Evolutionary conservation across 306 rosid species (phyloP).

Genomic region (Vachellia pachyceras): DNA sequence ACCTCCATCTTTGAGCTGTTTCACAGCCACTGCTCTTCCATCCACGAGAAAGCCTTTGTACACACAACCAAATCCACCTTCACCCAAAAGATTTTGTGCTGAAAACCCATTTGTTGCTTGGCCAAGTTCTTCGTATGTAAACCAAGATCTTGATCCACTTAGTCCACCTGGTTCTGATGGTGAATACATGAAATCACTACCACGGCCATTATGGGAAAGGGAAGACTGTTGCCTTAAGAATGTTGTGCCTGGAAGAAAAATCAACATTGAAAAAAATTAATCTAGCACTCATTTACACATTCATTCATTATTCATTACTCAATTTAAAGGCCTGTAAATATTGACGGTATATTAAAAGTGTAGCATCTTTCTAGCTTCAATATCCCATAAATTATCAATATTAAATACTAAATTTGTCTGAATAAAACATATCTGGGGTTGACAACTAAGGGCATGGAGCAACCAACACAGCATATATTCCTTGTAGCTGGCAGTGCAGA

Average conservation of each 20-base stretch:
- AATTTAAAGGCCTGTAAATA: slow-evolving; percentile 28
- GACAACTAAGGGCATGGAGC: slow-evolving; percentile 33
- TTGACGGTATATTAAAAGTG: slow-evolving; percentile 4
- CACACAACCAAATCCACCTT: slow-evolving; percentile 99
- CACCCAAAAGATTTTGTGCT: slow-evolving; percentile 72
- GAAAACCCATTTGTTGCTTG: slow-evolving; percentile 90
- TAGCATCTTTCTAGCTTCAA: slow-evolving; percentile 20
- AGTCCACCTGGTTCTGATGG: slow-evolving; percentile 77
- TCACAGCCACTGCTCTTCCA: slow-evolving; percentile 95
- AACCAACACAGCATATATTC: slow-evolving; percentile 20
- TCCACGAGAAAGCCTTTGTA: slow-evolving; percentile 82
- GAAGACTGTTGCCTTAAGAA: slow-evolving; percentile 78
- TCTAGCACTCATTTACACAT: slow-evolving; percentile 4
- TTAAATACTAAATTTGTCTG: not conserved
- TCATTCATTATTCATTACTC: slow-evolving; percentile 8
- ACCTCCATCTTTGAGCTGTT: slow-evolving; percentile 91
- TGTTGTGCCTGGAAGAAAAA: slow-evolving; percentile 57
- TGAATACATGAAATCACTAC: slow-evolving; percentile 61
- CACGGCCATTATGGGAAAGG: slow-evolving; percentile 54
- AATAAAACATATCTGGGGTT: not conserved
- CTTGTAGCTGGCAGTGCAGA: slow-evolving; percentile 26
- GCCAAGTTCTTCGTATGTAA: slow-evolving; percentile 78
- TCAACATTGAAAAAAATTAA: slow-evolving; percentile 37
- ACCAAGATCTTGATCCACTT: slow-evolving; percentile 74
- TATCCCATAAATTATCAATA: not conserved